Evolutionary conservation across 2,329 filamentous ascomycete species (phyloP), one percentile per base, ranked within the genome.

Genomic region (Epichloe baconii): DNA sequence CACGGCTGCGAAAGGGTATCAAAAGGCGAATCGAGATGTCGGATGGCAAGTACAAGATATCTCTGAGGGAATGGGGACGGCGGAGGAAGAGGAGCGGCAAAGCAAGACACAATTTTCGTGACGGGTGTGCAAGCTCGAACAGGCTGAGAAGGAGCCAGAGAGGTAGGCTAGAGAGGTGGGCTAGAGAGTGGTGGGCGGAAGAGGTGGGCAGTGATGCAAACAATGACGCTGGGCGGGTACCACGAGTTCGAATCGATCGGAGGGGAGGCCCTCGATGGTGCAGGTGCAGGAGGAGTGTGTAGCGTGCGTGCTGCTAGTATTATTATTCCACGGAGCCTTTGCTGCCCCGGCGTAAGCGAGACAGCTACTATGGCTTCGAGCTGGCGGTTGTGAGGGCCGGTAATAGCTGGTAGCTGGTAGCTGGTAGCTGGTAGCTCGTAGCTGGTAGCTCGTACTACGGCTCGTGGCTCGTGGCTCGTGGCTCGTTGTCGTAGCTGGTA

Each of bases 141-240:
- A 41, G 44, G 38, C 38, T 42, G 38, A n/a, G 40, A 41, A 14
- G 37, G 15, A 26, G 37, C 46, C 46, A 41, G 44, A n/a, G 17
- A 48, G n/a, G 23, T n/a, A 48, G 44, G 43, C 40, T 6, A 41
- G 44, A 15, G 17, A 48, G n/a, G 23, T 15, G 45, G 44, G 43
- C 40, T 31, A 37, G 36, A 36, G 37, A 41, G 43, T 52, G 42
- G 48, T 45, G 44, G 19, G 48, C 35, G 31, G 23, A 26, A 23
- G 44, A 44, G 48, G 45, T 44, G 48, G 47, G 52, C 48, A 48
- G 48, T 50, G 52, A 48, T 51, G 41, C 41, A 51, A 43, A 45
- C 48, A 53, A 53, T 48, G 45, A 51, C 48, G 52, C 43, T 42
- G 44, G 23, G 49, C 21, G 17, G 48, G 35, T 47, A 51, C 47